Evolutionary conservation across 352 stramenopile genomes (phyloP).

Genomic region (Phytopythium aichiense): DNA sequence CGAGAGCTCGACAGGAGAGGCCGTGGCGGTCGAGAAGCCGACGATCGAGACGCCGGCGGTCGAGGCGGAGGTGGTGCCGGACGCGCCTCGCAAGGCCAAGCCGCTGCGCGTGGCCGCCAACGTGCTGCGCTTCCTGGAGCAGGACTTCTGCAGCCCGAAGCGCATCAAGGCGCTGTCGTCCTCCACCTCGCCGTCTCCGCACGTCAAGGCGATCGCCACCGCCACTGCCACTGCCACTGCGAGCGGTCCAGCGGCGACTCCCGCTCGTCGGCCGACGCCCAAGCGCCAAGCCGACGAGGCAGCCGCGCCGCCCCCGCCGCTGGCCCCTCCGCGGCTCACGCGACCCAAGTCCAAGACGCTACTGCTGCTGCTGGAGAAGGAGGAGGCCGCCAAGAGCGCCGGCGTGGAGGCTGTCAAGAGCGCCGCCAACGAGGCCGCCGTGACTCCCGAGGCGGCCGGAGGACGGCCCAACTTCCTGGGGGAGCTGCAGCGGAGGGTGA

Average conservation of each 20-base stretch:
- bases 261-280: constrained; percentile 6
- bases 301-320: constrained; percentile 2
- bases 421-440: too few relatives aligned
- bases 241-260: constrained; percentile 4
- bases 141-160: constrained; percentile 61
- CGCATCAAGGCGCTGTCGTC: constrained; percentile 11
- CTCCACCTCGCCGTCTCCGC: neutral
- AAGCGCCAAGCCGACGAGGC: neutral
- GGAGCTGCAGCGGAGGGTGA: constrained; percentile 35
- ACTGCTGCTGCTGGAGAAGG: constrained; percentile 37
- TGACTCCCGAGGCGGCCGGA: constrained; percentile 5
- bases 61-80: constrained; percentile 3
- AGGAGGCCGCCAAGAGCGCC: constrained; percentile 9
- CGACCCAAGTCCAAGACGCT: constrained; percentile 51
- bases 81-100: constrained; percentile 38
- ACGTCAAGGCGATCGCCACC: neutral
- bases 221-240: neutral
- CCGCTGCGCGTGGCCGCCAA: constrained; percentile 54
- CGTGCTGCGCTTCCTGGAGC: constrained; percentile 63
- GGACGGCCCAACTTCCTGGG: constrained; percentile 27
- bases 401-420: neutral
- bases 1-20: neutral
- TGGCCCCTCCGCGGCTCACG: constrained; percentile 4
- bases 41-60: neutral
- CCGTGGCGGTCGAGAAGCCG: constrained; percentile 12